Conservation (phyloP, 305 asterid genomes). For the Fraxinus velutina region DNA sequence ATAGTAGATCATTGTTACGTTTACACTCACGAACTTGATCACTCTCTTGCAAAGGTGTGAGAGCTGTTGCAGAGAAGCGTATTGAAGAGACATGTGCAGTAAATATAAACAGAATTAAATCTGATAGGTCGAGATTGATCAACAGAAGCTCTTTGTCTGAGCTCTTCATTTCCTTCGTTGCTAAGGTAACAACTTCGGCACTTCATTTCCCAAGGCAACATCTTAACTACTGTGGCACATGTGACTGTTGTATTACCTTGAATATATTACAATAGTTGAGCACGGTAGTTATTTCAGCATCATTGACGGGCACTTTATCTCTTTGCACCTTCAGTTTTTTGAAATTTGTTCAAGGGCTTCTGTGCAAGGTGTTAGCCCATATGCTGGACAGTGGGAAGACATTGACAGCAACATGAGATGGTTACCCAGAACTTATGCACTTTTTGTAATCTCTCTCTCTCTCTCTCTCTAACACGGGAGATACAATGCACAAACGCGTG, state of each 20-base stretch:
- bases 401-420: constrained; percentile 81
- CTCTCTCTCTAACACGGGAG: constrained; percentile 10
- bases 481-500: neutral
- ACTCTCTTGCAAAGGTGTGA: constrained; percentile 58
- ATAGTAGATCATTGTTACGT: neutral
- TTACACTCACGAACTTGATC: constrained; percentile 19
- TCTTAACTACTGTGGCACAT: neutral
- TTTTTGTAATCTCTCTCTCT: constrained; percentile 57
- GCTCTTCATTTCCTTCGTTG: constrained; percentile 75
- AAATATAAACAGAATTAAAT: constrained; percentile 53
- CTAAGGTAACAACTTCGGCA: constrained; percentile 48
- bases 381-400: constrained; percentile 71
- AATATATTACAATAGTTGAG: neutral
- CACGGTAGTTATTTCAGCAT: constrained; percentile 1
- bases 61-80: constrained; percentile 75
- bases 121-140: constrained; percentile 47
- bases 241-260: neutral
- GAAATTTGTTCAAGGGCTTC: constrained; percentile 64
- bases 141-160: constrained; percentile 67
- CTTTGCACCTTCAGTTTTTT: constrained; percentile 62
- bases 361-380: constrained; percentile 58
- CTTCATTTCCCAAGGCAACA: neutral
- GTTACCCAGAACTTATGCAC: constrained; percentile 84
- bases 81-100: constrained; percentile 60
- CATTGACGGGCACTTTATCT: constrained; percentile 28